phyloP scores from a whole-genome alignment of 352 stramenopile species.

The Hyphochytrium catenoides region DNA sequence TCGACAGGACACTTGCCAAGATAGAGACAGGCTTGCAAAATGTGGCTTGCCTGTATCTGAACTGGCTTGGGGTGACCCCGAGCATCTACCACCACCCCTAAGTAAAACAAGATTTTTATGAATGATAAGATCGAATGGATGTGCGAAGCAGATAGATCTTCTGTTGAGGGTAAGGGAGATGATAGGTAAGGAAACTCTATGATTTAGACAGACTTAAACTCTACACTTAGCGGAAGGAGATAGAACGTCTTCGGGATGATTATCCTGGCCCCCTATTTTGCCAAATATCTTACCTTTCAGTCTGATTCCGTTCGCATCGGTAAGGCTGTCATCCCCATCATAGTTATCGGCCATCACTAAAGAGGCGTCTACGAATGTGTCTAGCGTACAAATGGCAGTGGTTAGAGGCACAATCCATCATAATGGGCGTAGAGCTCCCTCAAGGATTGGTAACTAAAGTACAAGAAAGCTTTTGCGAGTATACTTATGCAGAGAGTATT shows the following conservation, averaged over 20 bases:
- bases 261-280: slow-evolving; percentile 37
- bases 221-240: too few relatives aligned
- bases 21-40: slow-evolving; percentile 55
- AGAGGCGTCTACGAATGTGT: too few relatives aligned
- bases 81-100: slow-evolving; percentile 58
- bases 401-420: neutral
- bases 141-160: too few relatives aligned
- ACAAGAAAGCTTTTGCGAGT: too few relatives aligned
- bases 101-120: slow-evolving; percentile 62
- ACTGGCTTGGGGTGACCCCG: slow-evolving; percentile 58
- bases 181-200: too few relatives aligned
- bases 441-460: slow-evolving; percentile 5
- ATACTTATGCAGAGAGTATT: too few relatives aligned
- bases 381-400: neutral
- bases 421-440: neutral
- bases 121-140: too few relatives aligned
- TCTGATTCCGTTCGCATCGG: too few relatives aligned
- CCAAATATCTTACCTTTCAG: slow-evolving; percentile 12
- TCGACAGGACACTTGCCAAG: slow-evolving; percentile 55
- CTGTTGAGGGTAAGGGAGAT: too few relatives aligned
- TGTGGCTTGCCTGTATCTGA: slow-evolving; percentile 59
- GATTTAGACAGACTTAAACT: too few relatives aligned
- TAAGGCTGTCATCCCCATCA: too few relatives aligned
- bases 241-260: slow-evolving; percentile 27
- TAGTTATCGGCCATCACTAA: too few relatives aligned